Base-by-base conservation (phyloP, 2,329 filamentous ascomycete genomes). In the Venturia carpophila region DNA sequence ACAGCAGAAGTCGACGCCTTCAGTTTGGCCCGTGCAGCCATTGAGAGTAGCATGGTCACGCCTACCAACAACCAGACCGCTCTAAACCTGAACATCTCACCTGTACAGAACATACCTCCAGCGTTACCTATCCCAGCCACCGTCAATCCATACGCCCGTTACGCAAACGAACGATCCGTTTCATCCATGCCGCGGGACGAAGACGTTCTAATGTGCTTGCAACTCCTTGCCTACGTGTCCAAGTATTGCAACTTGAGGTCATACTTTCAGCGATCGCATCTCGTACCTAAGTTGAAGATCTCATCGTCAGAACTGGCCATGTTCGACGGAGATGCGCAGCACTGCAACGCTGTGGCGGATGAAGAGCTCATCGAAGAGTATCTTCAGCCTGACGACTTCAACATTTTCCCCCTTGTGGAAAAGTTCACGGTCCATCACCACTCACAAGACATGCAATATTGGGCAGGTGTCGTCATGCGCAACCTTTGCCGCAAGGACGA, bases 401-500 rank as follows among this genome's bases (percentile, higher is more conserved):
- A 99, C 77, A 96, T 99, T 69, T 99, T 99, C 78, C 94, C 94
- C 2, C 81, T 99, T 43, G 94, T 99, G 60, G 94, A 99, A 77
- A 97, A 97, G 76, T 99, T 97, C 75, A 99, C 94, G 5, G 91
- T 97, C 39, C 87, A 94, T 69, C 92, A 97, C 73, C 91, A 97
- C 77, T 92, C 90, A 69, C 90, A 91, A 67, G 92, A 97, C 74
- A 99, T 99, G 94, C 93, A 97, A 76, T 99, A 99, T 79, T 99
- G 94, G 94, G 94, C 94, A 21, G 94, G 93, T 68, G 94, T 99
- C 19, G 94, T 99, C 58, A 99, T 99, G 94, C 86, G 94, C 69
- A 99, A 99, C 74, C 84, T 99, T 62, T 99, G 94, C 81, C 90
- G 94, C 69, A 99, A 99, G 79, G 94, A 99, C 74, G 94, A 99